Base-by-base conservation (phyloP, 257 asterid genomes). In the Solanum medicagineum region DNA sequence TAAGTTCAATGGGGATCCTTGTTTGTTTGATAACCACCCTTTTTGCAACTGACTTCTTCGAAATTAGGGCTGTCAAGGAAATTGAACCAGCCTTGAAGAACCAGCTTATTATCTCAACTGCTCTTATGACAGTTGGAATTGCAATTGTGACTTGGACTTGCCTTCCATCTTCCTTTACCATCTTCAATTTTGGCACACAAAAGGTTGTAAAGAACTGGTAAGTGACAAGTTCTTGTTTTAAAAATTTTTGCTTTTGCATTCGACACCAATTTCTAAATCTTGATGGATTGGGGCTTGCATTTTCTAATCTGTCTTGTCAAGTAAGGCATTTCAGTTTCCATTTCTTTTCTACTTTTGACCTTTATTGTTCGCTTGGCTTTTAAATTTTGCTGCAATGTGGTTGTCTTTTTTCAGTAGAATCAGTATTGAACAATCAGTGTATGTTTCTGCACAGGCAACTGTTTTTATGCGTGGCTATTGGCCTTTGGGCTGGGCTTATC, bases 11-110 rank as follows among this genome's bases (percentile, higher is more conserved):
- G 94, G 98, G 98, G 79, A 95, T 95, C 81, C 89, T 95, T 20
- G 95, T 93, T 86, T 95, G 98, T 90, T 89, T 95, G 75, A 87
- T 95, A 70, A 95, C 98, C 26, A 95, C 98, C 16, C 97, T 95
- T 82, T 73, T 73, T n/a, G 57, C 57, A n/a, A 44, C 81, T 12
- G 81, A 45, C 40, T 73, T 73, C 81, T 73, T 73, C 5, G n/a
- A 73, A 73, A 73, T 73, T 73, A 73, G 13, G 40, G 81, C 81
- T 73, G 81, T 73, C 57, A 73, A 45, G 81, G 81, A 73, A 73
- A 73, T 45, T 73, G 81, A 73, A 73, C 81, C 81, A 3, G 91
- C 97, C 32, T 83, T 95, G 71, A 95, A 93, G 90, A 93, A 86
- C 40, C 97, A 95, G 87, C 95, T 93, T 87, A 90, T 95, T 29